Conservation (phyloP, 495 filamentous ascomycete genomes). For the Hyaloscypha finlandica region DNA sequence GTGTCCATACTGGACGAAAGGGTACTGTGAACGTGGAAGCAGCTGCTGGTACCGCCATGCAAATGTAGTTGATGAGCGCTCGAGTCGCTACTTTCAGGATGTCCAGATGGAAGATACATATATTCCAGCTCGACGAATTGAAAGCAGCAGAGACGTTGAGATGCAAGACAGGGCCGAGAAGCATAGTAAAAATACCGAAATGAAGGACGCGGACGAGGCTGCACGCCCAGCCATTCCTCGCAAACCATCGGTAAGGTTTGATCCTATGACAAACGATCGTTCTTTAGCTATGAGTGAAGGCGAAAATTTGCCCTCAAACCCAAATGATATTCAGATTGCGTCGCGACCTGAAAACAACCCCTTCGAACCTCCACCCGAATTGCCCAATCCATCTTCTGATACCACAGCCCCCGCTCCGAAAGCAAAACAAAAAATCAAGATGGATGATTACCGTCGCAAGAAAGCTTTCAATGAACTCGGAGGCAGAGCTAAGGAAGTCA, state of each 20-base stretch:
- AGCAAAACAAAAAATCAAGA: slow-evolving; percentile 15
- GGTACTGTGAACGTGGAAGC: neutral
- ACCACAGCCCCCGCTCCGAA: neutral
- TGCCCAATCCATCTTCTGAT: neutral
- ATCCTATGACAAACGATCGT: slow-evolving; percentile 1
- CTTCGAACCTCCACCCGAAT: neutral
- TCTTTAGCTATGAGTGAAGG: neutral
- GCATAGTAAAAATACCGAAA: neutral
- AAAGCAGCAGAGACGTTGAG: neutral
- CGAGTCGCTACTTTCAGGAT: neutral
- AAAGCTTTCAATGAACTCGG: neutral
- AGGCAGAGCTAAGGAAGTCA: slow-evolving; percentile 18
- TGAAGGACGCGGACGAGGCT: neutral
- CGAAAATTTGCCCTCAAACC: neutral
- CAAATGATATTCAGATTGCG: neutral
- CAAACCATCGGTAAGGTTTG: neutral
- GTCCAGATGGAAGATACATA: neutral
- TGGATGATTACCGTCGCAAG: slow-evolving; percentile 17
- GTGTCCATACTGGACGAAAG: neutral
- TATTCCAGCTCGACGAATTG: no score
- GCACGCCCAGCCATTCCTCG: neutral
- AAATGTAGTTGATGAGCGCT: neutral
- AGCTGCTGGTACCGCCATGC: neutral
- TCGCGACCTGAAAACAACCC: neutral
- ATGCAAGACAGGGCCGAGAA: no score